Evolutionary conservation across 1,139 yeast genomes (phyloP), one percentile per base, ranked within the genome.

Genomic region (Hemisphaericaspora subhashii): DNA sequence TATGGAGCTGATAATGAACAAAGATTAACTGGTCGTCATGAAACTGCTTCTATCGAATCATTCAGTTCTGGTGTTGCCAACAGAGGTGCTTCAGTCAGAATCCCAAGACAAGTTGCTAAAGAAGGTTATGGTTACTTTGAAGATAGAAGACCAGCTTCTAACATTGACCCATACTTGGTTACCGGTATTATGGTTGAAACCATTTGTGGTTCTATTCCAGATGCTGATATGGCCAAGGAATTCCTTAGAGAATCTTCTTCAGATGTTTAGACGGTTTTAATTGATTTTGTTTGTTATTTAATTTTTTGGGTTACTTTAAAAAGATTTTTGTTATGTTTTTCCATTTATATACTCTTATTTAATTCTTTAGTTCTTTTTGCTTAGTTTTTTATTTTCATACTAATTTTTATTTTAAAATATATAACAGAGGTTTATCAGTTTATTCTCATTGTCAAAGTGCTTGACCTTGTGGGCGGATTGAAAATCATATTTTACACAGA

Each of bases 121-220:
- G 98, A 90, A 69, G 97, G 97, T 46, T 88, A 70, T 71, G 98
- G 98, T 48, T 92, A 92, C 82, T 92, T 92, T 60, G 98, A 92
- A 79, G 98, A 92, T 75, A 88, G 98, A 79, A 89, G 98, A 77
- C 98, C 98, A 47, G 98, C 98, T 54, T 90, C 98, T 48, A 92
- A 92, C 83, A 92, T 92, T 59, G 98, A 92, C 70, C 98, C 98
- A 55, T 92, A 92, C 77, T 81, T 90, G 69, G 98, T 92, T 52
- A 89, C 97, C 43, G 98, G 98, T 77, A 89, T 92, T 62, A 87
- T 92, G 84, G 86, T 86, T 58, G 98, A 92, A 78, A 90, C 98
- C 57, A 83, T 92, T 54, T 86, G 94, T 68, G 98, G 98, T 66
- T 79, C 95, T 44, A 86, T 90, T 60, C 90, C 94, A 45, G 95